Evolutionary conservation across 2,329 filamentous ascomycete genomes (phyloP).

Genomic region (Epichloe hybrida): DNA sequence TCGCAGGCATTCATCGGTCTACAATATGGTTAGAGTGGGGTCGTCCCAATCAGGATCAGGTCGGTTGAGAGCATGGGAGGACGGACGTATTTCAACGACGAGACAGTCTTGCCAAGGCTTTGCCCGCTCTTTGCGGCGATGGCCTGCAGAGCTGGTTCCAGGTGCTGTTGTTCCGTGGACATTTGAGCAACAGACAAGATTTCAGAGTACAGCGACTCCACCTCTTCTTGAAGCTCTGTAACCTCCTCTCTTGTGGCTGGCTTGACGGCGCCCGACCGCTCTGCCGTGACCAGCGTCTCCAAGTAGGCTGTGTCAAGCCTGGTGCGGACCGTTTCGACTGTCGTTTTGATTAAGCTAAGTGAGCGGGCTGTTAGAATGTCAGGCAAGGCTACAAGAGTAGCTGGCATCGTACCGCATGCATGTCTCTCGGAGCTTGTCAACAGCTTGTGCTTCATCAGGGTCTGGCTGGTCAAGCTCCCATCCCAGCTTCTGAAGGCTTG

Average conservation of each 20-base stretch:
- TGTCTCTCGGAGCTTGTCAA: slow-evolving; percentile 44
- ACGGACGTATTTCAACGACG: slow-evolving; percentile 36
- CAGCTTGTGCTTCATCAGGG: slow-evolving; percentile 35
- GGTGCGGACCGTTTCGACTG: slow-evolving; percentile 40
- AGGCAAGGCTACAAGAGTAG: no score
- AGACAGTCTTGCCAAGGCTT: slow-evolving; percentile 29
- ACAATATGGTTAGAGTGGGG: slow-evolving; percentile 9
- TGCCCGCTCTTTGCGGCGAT: slow-evolving; percentile 30
- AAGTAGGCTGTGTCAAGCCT: slow-evolving; percentile 43
- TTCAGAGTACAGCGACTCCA: slow-evolving; percentile 57
- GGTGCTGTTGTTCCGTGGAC: slow-evolving; percentile 53
- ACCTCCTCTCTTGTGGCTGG: slow-evolving; percentile 27
- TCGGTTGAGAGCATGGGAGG: neutral
- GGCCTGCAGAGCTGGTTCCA: slow-evolving; percentile 43
- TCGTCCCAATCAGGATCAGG: neutral
- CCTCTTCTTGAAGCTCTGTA: slow-evolving; percentile 43
- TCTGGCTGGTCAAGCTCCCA: slow-evolving; percentile 42
- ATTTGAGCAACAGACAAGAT: slow-evolving; percentile 58
- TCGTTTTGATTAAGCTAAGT: slow-evolving; percentile 42
- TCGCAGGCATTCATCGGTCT: slow-evolving; percentile 40
- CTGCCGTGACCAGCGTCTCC: slow-evolving; percentile 25
- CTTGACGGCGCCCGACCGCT: slow-evolving; percentile 14
- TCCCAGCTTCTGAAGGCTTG: slow-evolving; percentile 52
- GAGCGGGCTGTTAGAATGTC: slow-evolving; percentile 14
- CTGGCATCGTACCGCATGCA: slow-evolving; percentile 33